Conservation (phyloP, 2,329 filamentous ascomycete species). For the Phoma sp. region DNA sequence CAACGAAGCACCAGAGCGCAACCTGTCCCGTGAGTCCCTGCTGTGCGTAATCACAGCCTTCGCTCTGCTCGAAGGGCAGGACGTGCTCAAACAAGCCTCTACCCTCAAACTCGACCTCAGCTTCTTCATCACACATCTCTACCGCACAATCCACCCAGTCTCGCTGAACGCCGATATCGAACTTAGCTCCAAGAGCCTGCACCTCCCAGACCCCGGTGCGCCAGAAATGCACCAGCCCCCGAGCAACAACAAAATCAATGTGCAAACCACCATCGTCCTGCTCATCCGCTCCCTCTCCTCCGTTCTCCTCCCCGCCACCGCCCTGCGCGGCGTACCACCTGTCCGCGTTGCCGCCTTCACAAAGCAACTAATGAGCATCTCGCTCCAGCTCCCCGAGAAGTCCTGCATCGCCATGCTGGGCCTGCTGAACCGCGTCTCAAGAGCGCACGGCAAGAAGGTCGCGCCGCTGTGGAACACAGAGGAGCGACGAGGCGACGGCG, state of each 20-base stretch:
- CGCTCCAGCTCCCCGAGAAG: slow-evolving; percentile 90
- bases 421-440: slow-evolving; percentile 77
- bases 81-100: slow-evolving; percentile 82
- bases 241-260: slow-evolving; percentile 78
- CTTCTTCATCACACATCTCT: slow-evolving; percentile 95
- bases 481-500: slow-evolving; percentile 88
- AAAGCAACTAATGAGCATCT: slow-evolving; percentile 84
- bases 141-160: slow-evolving; percentile 80
- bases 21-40: slow-evolving; percentile 86
- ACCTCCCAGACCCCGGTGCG: slow-evolving; percentile 70
- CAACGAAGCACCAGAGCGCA: slow-evolving; percentile 53
- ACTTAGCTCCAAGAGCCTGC: slow-evolving; percentile 74
- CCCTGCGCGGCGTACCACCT: slow-evolving; percentile 77
- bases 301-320: slow-evolving; percentile 76
- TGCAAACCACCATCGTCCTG: slow-evolving; percentile 92
- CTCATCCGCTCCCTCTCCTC: slow-evolving; percentile 85
- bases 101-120: slow-evolving; percentile 87
- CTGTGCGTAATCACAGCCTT: slow-evolving; percentile 97
- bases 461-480: slow-evolving; percentile 92
- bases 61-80: slow-evolving; percentile 93
- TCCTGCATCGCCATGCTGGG: slow-evolving; percentile 80
- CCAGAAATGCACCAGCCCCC: slow-evolving; percentile 48
- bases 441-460: slow-evolving; percentile 82
- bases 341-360: slow-evolving; percentile 88
- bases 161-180: slow-evolving; percentile 87